Evolutionary conservation across 1,284 basidiomycete genomes (phyloP).

Genomic region (Sanguinoderma infundibulare): DNA sequence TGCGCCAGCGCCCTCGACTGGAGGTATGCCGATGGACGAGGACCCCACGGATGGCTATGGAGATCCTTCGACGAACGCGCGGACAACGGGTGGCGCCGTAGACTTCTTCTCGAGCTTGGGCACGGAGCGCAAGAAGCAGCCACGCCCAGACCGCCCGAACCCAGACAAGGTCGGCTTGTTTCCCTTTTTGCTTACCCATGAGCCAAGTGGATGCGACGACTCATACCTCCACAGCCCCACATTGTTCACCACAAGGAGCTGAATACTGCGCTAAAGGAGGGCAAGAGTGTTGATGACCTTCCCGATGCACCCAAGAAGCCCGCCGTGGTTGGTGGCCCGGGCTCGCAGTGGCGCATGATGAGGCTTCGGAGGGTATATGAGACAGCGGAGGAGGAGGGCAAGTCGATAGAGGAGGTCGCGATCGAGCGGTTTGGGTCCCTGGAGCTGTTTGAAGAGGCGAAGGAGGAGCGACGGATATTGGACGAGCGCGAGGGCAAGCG

Average conservation of each 20-base stretch:
- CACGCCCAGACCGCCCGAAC: slow-evolving; percentile 65
- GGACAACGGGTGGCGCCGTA: slow-evolving; percentile 56
- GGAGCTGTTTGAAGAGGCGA: slow-evolving; percentile 87
- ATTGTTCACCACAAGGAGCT: slow-evolving; percentile 75
- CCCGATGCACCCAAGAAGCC: slow-evolving; percentile 54
- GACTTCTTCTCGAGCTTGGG: slow-evolving; percentile 91
- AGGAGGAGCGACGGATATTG: slow-evolving; percentile 82
- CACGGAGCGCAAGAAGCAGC: slow-evolving; percentile 67
- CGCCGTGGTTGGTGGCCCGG: slow-evolving; percentile 82
- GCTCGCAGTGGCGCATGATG: slow-evolving; percentile 98
- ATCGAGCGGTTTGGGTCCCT: slow-evolving; percentile 87
- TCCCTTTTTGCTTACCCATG: background rate
- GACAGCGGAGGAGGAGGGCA: slow-evolving; percentile 84
- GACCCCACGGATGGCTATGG: slow-evolving; percentile 76
- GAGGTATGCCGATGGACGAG: slow-evolving; percentile 42
- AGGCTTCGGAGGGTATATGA: slow-evolving; percentile 91
- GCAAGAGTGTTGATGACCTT: slow-evolving; percentile 60
- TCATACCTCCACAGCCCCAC: slow-evolving; percentile 52
- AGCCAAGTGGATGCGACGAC: no score
- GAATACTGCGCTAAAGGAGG: slow-evolving; percentile 76
- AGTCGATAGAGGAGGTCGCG: slow-evolving; percentile 81
- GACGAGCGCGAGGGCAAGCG: slow-evolving; percentile 78
- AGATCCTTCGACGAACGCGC: slow-evolving; percentile 52
- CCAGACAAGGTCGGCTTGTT: slow-evolving; percentile 74
- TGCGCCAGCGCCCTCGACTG: slow-evolving; percentile 31